Conservation (phyloP, 2,329 filamentous ascomycete species). For the Colletotrichum tamarilloi region DNA sequence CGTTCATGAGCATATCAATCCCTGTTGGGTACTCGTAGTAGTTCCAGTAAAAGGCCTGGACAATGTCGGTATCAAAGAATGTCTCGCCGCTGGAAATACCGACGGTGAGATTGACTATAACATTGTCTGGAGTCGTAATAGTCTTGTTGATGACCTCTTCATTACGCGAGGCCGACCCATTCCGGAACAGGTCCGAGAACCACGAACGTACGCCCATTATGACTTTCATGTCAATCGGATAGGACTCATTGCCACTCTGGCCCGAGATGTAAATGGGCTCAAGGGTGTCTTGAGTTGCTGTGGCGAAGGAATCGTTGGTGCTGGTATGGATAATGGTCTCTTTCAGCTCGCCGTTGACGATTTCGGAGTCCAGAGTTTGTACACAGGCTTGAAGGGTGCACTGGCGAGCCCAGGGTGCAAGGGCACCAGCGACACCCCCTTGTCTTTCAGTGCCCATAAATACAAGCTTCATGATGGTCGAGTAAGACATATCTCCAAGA, state of each 20-base stretch:
- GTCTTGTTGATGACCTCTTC: slow-evolving; percentile 41
- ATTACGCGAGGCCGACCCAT: slow-evolving; percentile 43
- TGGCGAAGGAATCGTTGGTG: slow-evolving; percentile 43
- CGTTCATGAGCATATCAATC: slow-evolving; percentile 47
- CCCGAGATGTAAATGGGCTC: slow-evolving; percentile 38
- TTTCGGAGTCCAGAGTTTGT: slow-evolving; percentile 41
- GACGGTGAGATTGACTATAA: slow-evolving; percentile 47
- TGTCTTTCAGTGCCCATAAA: slow-evolving; percentile 47
- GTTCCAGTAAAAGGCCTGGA: slow-evolving; percentile 53
- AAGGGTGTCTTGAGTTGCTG: slow-evolving; percentile 19
- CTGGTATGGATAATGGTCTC: slow-evolving; percentile 38
- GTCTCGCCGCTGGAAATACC: slow-evolving; percentile 46
- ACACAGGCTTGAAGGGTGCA: slow-evolving; percentile 44
- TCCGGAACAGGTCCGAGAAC: slow-evolving; percentile 44
- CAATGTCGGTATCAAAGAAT: slow-evolving; percentile 49
- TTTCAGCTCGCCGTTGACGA: slow-evolving; percentile 42
- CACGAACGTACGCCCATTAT: slow-evolving; percentile 46
- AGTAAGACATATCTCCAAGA: slow-evolving; percentile 42
- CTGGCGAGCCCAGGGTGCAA: slow-evolving; percentile 45
- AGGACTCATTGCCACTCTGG: slow-evolving; percentile 31
- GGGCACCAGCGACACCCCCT: slow-evolving; percentile 38
- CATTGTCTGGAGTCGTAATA: slow-evolving; percentile 38
- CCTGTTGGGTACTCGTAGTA: slow-evolving; percentile 50
- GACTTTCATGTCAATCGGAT: slow-evolving; percentile 41
- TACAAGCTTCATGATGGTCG: slow-evolving; percentile 45